Percentiles rank a stretch among this genome's conserved stretches.
Conservation (phyloP, 1,139 yeast species). For the Geotrichum candidum region DNA sequence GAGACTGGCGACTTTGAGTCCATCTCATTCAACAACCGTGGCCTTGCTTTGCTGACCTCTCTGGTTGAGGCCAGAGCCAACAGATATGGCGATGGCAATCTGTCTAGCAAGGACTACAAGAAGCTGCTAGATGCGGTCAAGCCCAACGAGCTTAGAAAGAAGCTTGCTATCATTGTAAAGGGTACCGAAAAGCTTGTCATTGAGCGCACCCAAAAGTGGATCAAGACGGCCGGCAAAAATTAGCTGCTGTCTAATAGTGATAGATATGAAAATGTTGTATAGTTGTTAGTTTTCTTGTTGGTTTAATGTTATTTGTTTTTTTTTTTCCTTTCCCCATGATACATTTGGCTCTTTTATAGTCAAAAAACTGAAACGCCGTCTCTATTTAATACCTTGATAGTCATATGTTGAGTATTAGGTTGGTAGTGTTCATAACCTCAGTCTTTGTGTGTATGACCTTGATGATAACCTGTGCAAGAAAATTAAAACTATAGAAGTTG, state of each 20-base stretch:
- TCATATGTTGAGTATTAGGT: not conserved
- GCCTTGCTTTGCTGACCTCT: constrained; percentile 16
- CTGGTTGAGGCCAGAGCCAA: constrained; percentile 25
- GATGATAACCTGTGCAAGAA: not conserved
- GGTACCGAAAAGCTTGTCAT: constrained; percentile 35
- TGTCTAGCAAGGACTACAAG: constrained; percentile 28
- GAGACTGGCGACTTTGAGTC: constrained; percentile 17
- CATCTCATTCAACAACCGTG: constrained; percentile 13
- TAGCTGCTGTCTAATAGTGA: not conserved
- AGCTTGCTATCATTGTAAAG: constrained; percentile 26
- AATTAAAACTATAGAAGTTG: not conserved
- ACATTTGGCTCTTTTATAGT: not conserved
- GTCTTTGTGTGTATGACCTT: not conserved
- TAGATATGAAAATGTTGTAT: not conserved
- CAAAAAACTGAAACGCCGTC: not conserved
- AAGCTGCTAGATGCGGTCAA: constrained; percentile 20
- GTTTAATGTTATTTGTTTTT: not conserved
- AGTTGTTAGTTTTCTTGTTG: not conserved
- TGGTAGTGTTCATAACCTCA: not conserved
- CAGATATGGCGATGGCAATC: constrained; percentile 30
- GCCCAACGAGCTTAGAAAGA: constrained; percentile 17
- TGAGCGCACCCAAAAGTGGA: constrained; percentile 25
- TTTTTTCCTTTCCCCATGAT: not conserved
- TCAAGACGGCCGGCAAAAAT: constrained; percentile 9
- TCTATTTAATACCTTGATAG: not conserved